Evolutionary conservation across 73 alveolate species (phyloP), one percentile per base, ranked within the genome.

Genomic region (Chromera velia): DNA sequence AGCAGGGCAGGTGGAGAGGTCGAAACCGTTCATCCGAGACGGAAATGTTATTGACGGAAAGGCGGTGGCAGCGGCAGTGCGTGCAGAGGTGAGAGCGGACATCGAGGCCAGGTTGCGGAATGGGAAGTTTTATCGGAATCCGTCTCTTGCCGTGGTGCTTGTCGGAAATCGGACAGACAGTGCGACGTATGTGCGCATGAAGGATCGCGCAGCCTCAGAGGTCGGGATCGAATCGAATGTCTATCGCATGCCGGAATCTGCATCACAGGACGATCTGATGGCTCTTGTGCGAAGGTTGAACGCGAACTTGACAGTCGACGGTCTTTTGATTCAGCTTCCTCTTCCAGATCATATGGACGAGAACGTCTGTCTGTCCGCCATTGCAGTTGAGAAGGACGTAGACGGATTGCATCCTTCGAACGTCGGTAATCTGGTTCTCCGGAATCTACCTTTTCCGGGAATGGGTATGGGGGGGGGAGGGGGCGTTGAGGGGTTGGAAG

Each of bases 351-450:
- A 87, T 28, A 64, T 27, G 72, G 34, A 29, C 19, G 30, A 66
- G 73, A 24, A 29, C 24, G 30, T 1, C 7, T 55, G 32, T 55
- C 9, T n/a, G 70, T 87, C 9, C 33, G 63, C 71, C 31, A 30
- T 13, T 82, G 82, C 24, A 30, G 81, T 22, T 74, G 66, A 81
- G 74, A 92, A 92, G 76, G 97, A 92, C 74, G 94, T 88, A 4
- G 97, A 92, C 73, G 97, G 97, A 63, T 80, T 92, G 68, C 86
- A 77, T 34, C 90, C 93, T 0, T 31, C 33, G 31, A 92, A 90
- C 81, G 66, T 90, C 28, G 95, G 88, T 27, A 76, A 55, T 28
- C 74, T 85, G 48, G 70, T 74, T 0, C 18, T n/a, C n/a, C n/a
- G n/a, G n/a, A n/a, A n/a, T n/a, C n/a, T n/a, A n/a, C n/a, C n/a